Percentiles rank a stretch among this genome's conserved stretches.
phyloP scores from a whole-genome alignment of 164 flowering plant species.

The Magnolia kwangsiensis region DNA sequence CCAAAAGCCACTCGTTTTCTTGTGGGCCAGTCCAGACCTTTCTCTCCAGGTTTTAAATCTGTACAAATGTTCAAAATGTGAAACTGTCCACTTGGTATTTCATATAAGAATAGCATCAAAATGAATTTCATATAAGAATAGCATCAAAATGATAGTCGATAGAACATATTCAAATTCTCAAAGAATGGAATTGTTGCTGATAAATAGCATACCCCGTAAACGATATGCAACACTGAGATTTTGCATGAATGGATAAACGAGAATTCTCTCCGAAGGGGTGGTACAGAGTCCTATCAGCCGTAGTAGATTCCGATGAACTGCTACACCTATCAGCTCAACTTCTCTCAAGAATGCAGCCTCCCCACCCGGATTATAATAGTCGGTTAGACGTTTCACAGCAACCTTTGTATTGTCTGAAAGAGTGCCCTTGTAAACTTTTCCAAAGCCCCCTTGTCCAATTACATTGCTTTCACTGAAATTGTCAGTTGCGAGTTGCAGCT shows the following conservation, averaged over 20 bases:
- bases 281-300: slow-evolving; percentile 47
- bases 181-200: neutral
- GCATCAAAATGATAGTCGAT: neutral
- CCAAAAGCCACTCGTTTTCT: slow-evolving; percentile 54
- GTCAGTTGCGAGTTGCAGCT: slow-evolving; percentile 53
- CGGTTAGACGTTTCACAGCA: slow-evolving; percentile 61
- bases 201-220: slow-evolving; percentile 33
- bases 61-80: neutral
- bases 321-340: slow-evolving; percentile 51
- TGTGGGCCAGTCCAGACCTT: slow-evolving; percentile 54
- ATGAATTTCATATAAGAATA: neutral
- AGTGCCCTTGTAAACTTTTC: slow-evolving; percentile 51
- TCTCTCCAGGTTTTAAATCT: slow-evolving; percentile 39
- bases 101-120: neutral
- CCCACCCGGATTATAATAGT: slow-evolving; percentile 48
- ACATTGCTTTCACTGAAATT: slow-evolving; percentile 53
- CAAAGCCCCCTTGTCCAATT: slow-evolving; percentile 65
- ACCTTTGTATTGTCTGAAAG: slow-evolving; percentile 36
- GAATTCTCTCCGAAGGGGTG: slow-evolving; percentile 46
- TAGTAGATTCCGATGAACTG: slow-evolving; percentile 53
- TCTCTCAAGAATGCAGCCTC: slow-evolving; percentile 56
- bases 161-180: neutral
- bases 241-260: slow-evolving; percentile 55
- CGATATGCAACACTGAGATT: slow-evolving; percentile 55
- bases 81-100: neutral